A percentile compares a stretch with the other conserved stretches of the same genome.
Evolutionary conservation across 192 early-diverging fungal genomes (phyloP).

Genomic region (Dissophora ornata): DNA sequence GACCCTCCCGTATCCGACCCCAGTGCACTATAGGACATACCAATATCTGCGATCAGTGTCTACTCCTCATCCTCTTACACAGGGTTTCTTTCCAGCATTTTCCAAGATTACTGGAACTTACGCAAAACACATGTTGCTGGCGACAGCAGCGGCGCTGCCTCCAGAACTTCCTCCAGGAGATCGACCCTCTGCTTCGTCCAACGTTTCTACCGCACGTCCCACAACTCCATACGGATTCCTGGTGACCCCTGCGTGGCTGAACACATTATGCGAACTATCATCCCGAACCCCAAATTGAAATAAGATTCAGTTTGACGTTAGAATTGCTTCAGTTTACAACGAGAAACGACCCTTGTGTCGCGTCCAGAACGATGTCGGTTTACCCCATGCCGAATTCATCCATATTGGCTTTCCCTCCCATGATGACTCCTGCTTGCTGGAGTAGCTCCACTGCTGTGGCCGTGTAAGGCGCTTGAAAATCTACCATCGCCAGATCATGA

Average conservation of each 20-base stretch:
- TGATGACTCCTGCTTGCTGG: constrained; percentile 67
- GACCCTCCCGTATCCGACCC: constrained; percentile 97
- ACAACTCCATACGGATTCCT: constrained; percentile 48
- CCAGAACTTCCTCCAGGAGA: constrained; percentile 93
- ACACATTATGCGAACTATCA: constrained; percentile 37
- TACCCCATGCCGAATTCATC: constrained; percentile 99
- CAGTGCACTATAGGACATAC: constrained; percentile 66
- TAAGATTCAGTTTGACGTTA: too few relatives aligned
- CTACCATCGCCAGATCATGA: too few relatives aligned
- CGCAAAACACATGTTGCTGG: constrained; percentile 79
- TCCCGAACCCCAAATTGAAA: too few relatives aligned
- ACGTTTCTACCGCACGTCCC: not conserved
- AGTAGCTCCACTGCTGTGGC: constrained; percentile 79
- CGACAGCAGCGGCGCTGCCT: constrained; percentile 92
- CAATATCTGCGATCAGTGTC: not conserved
- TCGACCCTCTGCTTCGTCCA: constrained; percentile 35
- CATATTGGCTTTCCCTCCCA: constrained; percentile 91
- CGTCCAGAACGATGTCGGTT: too few relatives aligned
- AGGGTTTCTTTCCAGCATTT: too few relatives aligned
- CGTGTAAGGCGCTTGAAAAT: constrained; percentile 74
- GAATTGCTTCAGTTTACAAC: too few relatives aligned
- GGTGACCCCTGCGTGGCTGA: constrained; percentile 15
- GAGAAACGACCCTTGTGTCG: too few relatives aligned
- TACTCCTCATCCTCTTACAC: not conserved
- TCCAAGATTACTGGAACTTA: constrained; percentile 58